These are phyloP conservation scores for Arxiozyma heterogenica DNA, from an alignment of 1,139 yeast species.

Conservation along the genomic window DNA sequence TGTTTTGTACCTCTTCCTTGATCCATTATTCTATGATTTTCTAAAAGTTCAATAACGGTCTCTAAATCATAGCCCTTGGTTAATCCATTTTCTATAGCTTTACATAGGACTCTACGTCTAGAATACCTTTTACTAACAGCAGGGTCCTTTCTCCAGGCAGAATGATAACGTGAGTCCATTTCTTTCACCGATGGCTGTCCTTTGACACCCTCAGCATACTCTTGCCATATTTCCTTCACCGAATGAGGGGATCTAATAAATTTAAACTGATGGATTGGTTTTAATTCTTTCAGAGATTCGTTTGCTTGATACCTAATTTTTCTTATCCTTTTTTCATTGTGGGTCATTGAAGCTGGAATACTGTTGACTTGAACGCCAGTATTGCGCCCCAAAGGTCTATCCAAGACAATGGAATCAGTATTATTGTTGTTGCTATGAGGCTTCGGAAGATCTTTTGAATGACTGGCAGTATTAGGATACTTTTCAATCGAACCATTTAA, in stretches of 20 bases:
- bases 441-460: neutral
- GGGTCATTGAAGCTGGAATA: neutral
- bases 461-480: neutral
- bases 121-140: conserved; percentile 35
- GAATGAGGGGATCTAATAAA: conserved; percentile 35
- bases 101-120: conserved; percentile 34
- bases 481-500: neutral
- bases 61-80: conserved; percentile 30
- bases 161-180: conserved; percentile 32
- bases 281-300: conserved; percentile 9
- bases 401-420: neutral
- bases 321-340: neutral
- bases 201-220: conserved; percentile 33
- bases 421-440: neutral
- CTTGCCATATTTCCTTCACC: conserved; percentile 36
- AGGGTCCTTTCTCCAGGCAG: conserved; percentile 37
- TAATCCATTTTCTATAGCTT: conserved; percentile 34
- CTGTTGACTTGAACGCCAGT: neutral
- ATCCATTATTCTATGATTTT: conserved; percentile 31
- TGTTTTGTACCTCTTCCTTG: conserved; percentile 31
- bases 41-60: conserved; percentile 31
- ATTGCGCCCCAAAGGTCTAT: neutral
- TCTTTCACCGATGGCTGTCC: conserved; percentile 35
- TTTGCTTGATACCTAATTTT: neutral
- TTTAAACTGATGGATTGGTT: conserved; percentile 25